Conservation (phyloP, 2,329 filamentous ascomycete species). For the Penicillium sp. region DNA sequence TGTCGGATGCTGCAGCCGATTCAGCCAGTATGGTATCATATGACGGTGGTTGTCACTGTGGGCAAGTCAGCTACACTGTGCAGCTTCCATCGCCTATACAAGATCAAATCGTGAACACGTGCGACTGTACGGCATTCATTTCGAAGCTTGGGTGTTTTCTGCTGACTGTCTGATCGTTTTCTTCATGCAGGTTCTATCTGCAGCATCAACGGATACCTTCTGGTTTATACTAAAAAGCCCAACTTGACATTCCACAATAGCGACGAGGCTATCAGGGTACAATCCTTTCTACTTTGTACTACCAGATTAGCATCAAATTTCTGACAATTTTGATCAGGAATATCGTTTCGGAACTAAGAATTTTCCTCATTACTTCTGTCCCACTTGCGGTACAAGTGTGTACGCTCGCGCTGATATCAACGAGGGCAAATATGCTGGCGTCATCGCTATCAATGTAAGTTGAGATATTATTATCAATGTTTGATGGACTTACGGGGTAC, state of each 20-base stretch:
- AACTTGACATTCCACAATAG: slow-evolving; percentile 25
- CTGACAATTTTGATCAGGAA: not conserved
- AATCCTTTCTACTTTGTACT: too few species aligned
- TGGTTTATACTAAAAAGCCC: slow-evolving; percentile 26
- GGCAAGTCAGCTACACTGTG: slow-evolving; percentile 23
- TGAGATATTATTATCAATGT: not conserved
- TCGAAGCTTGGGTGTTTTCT: too few species aligned
- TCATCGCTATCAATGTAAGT: slow-evolving; percentile 34
- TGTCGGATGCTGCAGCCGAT: not conserved
- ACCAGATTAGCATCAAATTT: not conserved
- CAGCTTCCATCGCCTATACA: slow-evolving; percentile 16
- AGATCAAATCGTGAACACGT: slow-evolving; percentile 16
- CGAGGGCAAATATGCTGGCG: slow-evolving; percentile 20
- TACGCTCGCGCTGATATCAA: slow-evolving; percentile 17
- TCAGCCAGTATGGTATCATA: not conserved
- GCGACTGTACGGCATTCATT: slow-evolving; percentile 19
- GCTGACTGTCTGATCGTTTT: not conserved
- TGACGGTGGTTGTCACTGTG: slow-evolving; percentile 25
- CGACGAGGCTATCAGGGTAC: slow-evolving; percentile 25
- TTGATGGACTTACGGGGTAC: slow-evolving; percentile 15
- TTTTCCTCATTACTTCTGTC: slow-evolving; percentile 34
- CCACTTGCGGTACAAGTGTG: slow-evolving; percentile 33
- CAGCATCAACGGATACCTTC: slow-evolving; percentile 32
- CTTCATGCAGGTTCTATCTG: slow-evolving; percentile 31
- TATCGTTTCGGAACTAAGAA: slow-evolving; percentile 15